Percentiles rank a stretch among this genome's conserved stretches.
These are phyloP conservation scores for Steccherinum ochraceum DNA, from an alignment of 768 basidiomycete species.

Conservation along the genomic window DNA sequence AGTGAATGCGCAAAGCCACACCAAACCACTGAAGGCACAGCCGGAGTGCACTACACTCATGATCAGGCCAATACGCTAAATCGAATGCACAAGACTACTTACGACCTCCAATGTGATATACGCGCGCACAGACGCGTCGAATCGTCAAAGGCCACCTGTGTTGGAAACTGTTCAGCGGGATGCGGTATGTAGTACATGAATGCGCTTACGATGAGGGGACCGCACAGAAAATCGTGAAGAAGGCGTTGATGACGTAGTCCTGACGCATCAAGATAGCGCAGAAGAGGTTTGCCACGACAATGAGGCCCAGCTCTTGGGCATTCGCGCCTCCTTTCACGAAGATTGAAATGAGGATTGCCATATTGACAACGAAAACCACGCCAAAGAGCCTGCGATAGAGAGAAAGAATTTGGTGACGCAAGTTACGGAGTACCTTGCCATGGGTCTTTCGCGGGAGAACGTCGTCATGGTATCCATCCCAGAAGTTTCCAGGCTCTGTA, in stretches of 20 bases:
- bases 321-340: constrained; percentile 19
- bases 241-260: constrained; percentile 53
- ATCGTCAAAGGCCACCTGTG: constrained; percentile 52
- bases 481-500: constrained; percentile 25
- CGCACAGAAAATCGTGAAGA: constrained; percentile 46
- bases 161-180: constrained; percentile 18
- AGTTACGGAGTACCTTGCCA: constrained; percentile 40
- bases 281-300: constrained; percentile 38
- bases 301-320: constrained; percentile 27
- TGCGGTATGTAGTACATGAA: neutral
- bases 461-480: constrained; percentile 50
- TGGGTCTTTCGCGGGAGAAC: constrained; percentile 44
- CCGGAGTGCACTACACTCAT: constrained; percentile 48
- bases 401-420: constrained; percentile 49
- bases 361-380: constrained; percentile 44
- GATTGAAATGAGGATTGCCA: constrained; percentile 39
- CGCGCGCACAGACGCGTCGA: constrained; percentile 46
- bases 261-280: constrained; percentile 37
- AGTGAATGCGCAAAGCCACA: constrained; percentile 48
- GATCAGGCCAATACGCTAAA: constrained; percentile 3
- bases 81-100: constrained; percentile 29
- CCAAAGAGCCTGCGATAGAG: constrained; percentile 52
- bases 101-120: constrained; percentile 53
- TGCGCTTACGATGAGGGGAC: constrained; percentile 40
- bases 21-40: constrained; percentile 45